Base-by-base conservation (phyloP, 371 early-diverging fungal genomes). In the Phascolomyces articulosus region DNA sequence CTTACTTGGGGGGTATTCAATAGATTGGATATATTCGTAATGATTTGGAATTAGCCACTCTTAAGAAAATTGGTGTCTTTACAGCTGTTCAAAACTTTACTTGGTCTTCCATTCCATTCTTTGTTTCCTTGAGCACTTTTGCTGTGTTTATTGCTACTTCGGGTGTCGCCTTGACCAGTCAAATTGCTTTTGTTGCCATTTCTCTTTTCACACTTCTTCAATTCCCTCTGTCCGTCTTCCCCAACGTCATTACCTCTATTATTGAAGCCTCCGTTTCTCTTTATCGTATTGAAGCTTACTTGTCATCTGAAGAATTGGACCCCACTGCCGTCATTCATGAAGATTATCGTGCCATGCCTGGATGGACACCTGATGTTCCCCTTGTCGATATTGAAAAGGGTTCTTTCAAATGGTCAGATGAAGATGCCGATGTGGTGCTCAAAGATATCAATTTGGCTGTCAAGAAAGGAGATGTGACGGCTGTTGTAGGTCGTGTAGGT, bases 181-280 rank as follows among this genome's bases (percentile, higher is more conserved):
- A 87, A 48, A 77, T 88, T 65, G 93, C 95, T 0, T 97, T 97
- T 76, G 93, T 95, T 2, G 86, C 96, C 23, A 85, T 98, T 63
- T 79, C 96, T 1, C 85, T 97, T 13, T 96, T 98, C 86, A 95
- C 95, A 75, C 80, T 97, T 65, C 83, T 98, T n/a, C 93, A 92
- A 69, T 95, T 94, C 87, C 98, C 98, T 51, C 76, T 97, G 29
- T 63, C 85, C 26, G 85, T 91, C 61, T 90, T 96, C 65, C 77
- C 76, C 18, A 70, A 75, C 31, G 65, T 71, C 7, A 83, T 92
- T 53, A 82, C 91, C 2, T 83, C 90, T 1, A 71, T 85, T 13
- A 85, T 96, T n/a, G 96, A 97, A 70, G 89, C 95, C 1, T 85
- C 88, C 18, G 95, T 98, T 1, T 89, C 97, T 6, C 71, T 93